These are phyloP conservation scores for Nakaseomyces sp. DNA, from an alignment of 1,139 yeast species.

Conservation along the genomic window DNA sequence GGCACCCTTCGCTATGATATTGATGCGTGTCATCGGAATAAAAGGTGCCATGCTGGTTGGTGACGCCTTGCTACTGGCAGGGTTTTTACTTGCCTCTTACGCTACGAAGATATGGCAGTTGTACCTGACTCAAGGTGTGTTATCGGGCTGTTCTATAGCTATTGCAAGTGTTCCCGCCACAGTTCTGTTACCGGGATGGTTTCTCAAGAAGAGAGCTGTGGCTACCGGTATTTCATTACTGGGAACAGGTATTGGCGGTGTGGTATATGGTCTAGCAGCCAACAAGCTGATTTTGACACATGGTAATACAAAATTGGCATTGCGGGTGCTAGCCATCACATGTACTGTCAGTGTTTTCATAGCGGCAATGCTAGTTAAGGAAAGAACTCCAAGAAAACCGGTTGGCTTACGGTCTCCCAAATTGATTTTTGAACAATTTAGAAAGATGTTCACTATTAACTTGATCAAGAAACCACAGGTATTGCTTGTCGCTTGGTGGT, in stretches of 20 bases:
- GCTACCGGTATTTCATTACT: slow-evolving; percentile 48
- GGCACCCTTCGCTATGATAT: slow-evolving; percentile 44
- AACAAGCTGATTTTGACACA: slow-evolving; percentile 37
- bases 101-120: slow-evolving; percentile 54
- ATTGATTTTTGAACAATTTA: slow-evolving; percentile 12
- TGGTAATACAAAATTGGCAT: slow-evolving; percentile 59
- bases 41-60: slow-evolving; percentile 41
- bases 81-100: slow-evolving; percentile 57
- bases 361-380: slow-evolving; percentile 39
- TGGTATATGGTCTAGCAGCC: slow-evolving; percentile 35
- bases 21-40: slow-evolving; percentile 35
- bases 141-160: slow-evolving; percentile 54
- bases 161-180: slow-evolving; percentile 52
- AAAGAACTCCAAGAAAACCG: slow-evolving; percentile 36
- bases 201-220: slow-evolving; percentile 45
- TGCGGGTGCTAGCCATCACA: slow-evolving; percentile 48
- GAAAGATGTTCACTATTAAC: slow-evolving; percentile 10
- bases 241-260: slow-evolving; percentile 57
- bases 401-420: slow-evolving; percentile 19
- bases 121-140: slow-evolving; percentile 60
- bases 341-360: slow-evolving; percentile 32
- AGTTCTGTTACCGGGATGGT: slow-evolving; percentile 54
- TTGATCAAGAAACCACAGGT: slow-evolving; percentile 18
- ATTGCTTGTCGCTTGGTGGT: slow-evolving; percentile 44
- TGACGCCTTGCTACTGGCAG: slow-evolving; percentile 42